Evolutionary conservation across 768 basidiomycete species (phyloP).

Genomic region (Lentinula edodes): DNA sequence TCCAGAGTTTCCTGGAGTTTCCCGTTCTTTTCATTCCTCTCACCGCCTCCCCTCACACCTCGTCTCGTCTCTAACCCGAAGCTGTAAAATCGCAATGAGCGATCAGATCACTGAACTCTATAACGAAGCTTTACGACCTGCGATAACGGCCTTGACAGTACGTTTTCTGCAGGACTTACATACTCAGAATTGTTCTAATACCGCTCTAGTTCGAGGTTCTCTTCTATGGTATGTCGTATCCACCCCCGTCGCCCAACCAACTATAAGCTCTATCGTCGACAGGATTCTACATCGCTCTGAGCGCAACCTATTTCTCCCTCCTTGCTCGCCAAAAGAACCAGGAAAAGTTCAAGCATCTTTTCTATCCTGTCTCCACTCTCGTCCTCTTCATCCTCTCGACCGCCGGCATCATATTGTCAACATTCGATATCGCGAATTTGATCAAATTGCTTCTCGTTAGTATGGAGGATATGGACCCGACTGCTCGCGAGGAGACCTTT

Average conservation of each 20-base stretch:
- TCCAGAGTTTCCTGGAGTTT: too few species aligned
- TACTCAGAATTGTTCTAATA: neutral
- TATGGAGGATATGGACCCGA: neutral
- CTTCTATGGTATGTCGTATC: neutral
- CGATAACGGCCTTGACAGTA: constrained; percentile 1
- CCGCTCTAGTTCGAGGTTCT: neutral
- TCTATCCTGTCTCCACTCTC: neutral
- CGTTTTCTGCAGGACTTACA: neutral
- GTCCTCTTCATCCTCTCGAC: neutral
- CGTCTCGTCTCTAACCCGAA: neutral
- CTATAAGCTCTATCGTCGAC: neutral
- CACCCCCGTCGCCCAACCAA: neutral
- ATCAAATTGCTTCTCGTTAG: neutral
- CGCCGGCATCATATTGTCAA: neutral
- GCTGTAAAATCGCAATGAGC: neutral
- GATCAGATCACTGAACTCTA: neutral
- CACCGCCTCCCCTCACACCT: neutral
- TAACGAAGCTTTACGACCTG: neutral
- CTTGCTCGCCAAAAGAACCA: neutral
- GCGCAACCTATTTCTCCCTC: neutral
- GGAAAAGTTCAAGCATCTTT: neutral
- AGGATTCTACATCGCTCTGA: neutral
- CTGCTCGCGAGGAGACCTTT: neutral
- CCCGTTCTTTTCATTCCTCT: neutral
- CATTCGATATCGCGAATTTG: neutral